Percentiles rank a stretch among this genome's conserved stretches.
These are phyloP conservation scores for Anthoceros angustus DNA, from an alignment of 225 moss, liverwort and hornwort genomes.

Conservation along the genomic window DNA sequence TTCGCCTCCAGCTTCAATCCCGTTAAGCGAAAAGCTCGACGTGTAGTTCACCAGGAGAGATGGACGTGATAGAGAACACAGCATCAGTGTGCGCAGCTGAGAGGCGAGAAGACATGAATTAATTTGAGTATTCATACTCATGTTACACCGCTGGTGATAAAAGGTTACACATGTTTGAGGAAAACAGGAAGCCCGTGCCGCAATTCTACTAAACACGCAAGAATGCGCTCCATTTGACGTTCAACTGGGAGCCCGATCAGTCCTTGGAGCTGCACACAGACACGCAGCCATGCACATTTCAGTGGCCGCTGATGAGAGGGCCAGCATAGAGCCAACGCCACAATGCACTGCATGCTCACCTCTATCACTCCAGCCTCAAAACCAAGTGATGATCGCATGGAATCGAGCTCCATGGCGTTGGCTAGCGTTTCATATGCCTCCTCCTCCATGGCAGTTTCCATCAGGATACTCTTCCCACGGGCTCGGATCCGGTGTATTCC, in stretches of 20 bases:
- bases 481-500: constrained; percentile 73
- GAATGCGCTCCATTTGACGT: constrained; percentile 71
- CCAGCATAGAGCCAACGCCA: background rate
- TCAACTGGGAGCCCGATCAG: constrained; percentile 72
- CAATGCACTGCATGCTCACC: constrained; percentile 9
- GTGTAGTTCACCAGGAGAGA: no score
- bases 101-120: no score
- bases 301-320: no score
- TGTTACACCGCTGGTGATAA: no score
- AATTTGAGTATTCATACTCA: no score
- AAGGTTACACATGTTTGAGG: constrained; percentile 57
- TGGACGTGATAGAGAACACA: no score
- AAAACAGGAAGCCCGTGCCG: constrained; percentile 73
- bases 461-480: constrained; percentile 57
- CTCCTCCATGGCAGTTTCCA: constrained; percentile 65
- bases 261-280: constrained; percentile 46
- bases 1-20: no score
- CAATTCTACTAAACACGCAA: constrained; percentile 75
- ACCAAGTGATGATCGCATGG: constrained; percentile 42
- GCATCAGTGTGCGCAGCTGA: no score
- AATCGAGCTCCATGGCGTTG: constrained; percentile 33
- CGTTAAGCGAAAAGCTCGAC: no score
- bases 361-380: constrained; percentile 51
- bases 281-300: no score
- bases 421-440: constrained; percentile 82